Conservation (phyloP, 2,329 filamentous ascomycete species). For the Grosmannia serpens region DNA sequence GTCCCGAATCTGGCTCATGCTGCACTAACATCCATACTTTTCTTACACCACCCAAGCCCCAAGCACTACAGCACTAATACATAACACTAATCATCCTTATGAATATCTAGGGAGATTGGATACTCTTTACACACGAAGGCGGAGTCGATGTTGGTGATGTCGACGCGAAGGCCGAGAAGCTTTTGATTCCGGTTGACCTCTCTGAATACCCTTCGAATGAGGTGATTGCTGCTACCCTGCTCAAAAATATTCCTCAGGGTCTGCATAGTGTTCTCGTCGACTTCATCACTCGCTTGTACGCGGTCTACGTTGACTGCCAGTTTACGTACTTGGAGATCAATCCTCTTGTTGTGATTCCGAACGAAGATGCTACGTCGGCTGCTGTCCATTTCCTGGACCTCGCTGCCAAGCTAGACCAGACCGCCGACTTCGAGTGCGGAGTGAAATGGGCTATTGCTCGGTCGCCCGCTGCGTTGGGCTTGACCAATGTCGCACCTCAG, state of each 20-base stretch:
- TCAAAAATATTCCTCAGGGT: slow-evolving; percentile 89
- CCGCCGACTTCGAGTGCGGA: slow-evolving; percentile 97
- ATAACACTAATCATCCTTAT: neutral
- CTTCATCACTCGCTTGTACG: slow-evolving; percentile 97
- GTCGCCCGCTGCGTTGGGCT: slow-evolving; percentile 76
- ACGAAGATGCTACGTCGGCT: slow-evolving; percentile 80
- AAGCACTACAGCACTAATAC: neutral
- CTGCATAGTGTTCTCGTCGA: slow-evolving; percentile 97
- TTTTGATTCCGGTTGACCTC: slow-evolving; percentile 92
- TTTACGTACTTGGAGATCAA: slow-evolving; percentile 99
- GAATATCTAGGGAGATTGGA: slow-evolving; percentile 77
- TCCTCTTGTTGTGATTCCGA: slow-evolving; percentile 95
- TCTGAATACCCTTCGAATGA: slow-evolving; percentile 92
- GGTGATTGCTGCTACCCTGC: slow-evolving; percentile 70
- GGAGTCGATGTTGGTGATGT: slow-evolving; percentile 99
- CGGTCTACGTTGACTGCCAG: slow-evolving; percentile 98
- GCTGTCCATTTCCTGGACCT: slow-evolving; percentile 97
- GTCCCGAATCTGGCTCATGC: slow-evolving; percentile 13
- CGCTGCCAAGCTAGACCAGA: slow-evolving; percentile 97
- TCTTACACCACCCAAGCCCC: neutral
- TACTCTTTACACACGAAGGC: slow-evolving; percentile 98
- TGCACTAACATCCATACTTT: neutral
- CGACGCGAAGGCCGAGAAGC: slow-evolving; percentile 96
- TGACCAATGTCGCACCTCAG: slow-evolving; percentile 53
- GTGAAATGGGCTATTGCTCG: slow-evolving; percentile 97